Evolutionary conservation across 768 basidiomycete species (phyloP), one percentile per base, ranked within the genome.

Genomic region (Psilocybe tampanensis): DNA sequence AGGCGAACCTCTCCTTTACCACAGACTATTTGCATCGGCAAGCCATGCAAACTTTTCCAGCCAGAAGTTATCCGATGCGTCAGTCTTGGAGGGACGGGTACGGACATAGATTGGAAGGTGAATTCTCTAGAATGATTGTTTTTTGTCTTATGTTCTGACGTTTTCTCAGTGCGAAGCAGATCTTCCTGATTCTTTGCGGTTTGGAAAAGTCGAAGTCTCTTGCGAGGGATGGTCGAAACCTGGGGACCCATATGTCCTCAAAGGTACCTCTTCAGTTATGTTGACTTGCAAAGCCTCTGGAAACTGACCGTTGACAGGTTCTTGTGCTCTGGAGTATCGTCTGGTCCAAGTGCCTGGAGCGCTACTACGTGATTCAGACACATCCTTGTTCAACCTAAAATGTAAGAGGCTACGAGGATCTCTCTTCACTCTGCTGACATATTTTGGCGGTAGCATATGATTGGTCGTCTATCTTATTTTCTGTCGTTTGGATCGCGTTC

Each of bases 91-190:
- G 90, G 90, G 3, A 72, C 75, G 57, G 94, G 90, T 4, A 77
- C 82, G 1, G 90, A 92, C 9, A 86, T 95, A 2, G 94, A 96
- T 65, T 98, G 95, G 95, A 92, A 91, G 82, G 92, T 88, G 64
- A 63, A 80, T 32, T n/a, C 29, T 19, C 22, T 73, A 4, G 44
- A 19, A 44, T 54, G 2, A 12, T 29, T 15, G 22, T 50, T 11
- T 15, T 22, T 29, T 18, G 26, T 32, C 23, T 29, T 1, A 22
- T 39, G 6, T 13, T 15, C 36, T 24, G 41, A 34, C 11, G 22
- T 32, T 8, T 18, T 33, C n/a, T 17, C 24, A 94, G 89, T 97
- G 95, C 66, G 89, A 94, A 70, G 89, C 94, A 33, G 95, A 98
- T 68, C 76, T 98, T 6, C 95, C 95, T 8, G 86, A 87, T 47